phyloP scores from a whole-genome alignment of 495 filamentous ascomycete genomes.

The Trichoderma parareesei region DNA sequence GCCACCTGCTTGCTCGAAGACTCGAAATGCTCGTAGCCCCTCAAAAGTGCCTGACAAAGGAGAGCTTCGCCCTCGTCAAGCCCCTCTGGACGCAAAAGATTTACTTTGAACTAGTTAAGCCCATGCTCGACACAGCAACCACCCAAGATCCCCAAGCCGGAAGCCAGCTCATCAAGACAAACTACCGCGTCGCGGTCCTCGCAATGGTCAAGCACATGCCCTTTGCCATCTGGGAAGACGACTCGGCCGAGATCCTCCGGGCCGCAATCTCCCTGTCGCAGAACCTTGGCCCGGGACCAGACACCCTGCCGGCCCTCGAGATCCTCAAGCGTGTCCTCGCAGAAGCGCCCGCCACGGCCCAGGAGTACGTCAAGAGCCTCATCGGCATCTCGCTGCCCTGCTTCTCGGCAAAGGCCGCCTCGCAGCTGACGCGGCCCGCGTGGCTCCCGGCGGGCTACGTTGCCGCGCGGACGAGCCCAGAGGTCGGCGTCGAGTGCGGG shows the following conservation, averaged over 20 bases:
- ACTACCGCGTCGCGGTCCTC: constrained; percentile 23
- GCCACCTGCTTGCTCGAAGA: constrained; percentile 22
- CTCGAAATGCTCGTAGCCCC: constrained; percentile 28
- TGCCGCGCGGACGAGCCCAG: not conserved
- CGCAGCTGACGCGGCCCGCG: constrained; percentile 5
- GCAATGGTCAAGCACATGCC: constrained; percentile 32
- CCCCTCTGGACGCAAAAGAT: constrained; percentile 11
- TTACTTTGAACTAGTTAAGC: constrained; percentile 12
- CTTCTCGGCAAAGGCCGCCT: constrained; percentile 13
- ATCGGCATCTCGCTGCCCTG: constrained; percentile 23
- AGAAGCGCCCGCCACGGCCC: constrained; percentile 27
- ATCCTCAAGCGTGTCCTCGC: constrained; percentile 32
- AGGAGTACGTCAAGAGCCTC: constrained; percentile 27
- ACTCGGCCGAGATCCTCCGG: constrained; percentile 26
- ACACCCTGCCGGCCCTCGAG: constrained; percentile 27
- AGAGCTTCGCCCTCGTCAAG: constrained; percentile 23
- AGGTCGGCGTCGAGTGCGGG: constrained; percentile 19
- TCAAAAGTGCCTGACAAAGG: constrained; percentile 24
- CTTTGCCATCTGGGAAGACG: constrained; percentile 34
- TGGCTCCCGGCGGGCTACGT: constrained; percentile 5
- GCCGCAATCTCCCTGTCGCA: constrained; percentile 31
- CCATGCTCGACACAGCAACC: not conserved
- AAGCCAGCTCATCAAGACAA: constrained; percentile 12
- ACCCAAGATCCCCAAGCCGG: not conserved
- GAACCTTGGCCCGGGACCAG: constrained; percentile 17